Evolutionary conservation across 305 asterid species (phyloP).

Genomic region (Solanum hybrid): DNA sequence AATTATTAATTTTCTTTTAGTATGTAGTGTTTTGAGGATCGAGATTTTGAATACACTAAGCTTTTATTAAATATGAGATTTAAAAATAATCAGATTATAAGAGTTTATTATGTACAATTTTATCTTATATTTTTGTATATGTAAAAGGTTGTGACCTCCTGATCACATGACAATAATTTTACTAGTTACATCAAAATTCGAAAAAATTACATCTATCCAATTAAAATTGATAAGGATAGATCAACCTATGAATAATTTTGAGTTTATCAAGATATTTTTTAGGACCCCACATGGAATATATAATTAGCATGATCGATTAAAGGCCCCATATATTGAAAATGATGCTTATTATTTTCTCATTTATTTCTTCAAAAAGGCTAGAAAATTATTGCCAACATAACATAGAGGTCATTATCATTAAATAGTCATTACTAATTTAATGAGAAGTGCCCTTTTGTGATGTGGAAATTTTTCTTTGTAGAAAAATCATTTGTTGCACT

Average conservation of each 20-base stretch:
- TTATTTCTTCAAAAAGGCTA: background rate
- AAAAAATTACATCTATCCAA: background rate
- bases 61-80: rapidly evolving
- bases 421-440: background rate
- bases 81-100: background rate
- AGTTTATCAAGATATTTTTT: background rate
- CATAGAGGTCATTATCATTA: background rate
- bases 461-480: background rate
- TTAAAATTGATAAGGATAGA: background rate
- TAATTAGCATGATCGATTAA: background rate
- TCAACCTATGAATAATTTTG: background rate
- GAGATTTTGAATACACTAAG: background rate
- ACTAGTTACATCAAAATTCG: background rate
- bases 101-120: background rate
- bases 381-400: background rate
- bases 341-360: background rate
- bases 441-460: background rate
- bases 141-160: rapidly evolving
- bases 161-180: background rate
- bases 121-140: background rate
- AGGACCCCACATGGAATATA: background rate
- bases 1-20: background rate
- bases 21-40: background rate
- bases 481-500: background rate
- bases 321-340: background rate